Evolutionary conservation across 768 basidiomycete species (phyloP).

Genomic region (Lactarius trivialis): DNA sequence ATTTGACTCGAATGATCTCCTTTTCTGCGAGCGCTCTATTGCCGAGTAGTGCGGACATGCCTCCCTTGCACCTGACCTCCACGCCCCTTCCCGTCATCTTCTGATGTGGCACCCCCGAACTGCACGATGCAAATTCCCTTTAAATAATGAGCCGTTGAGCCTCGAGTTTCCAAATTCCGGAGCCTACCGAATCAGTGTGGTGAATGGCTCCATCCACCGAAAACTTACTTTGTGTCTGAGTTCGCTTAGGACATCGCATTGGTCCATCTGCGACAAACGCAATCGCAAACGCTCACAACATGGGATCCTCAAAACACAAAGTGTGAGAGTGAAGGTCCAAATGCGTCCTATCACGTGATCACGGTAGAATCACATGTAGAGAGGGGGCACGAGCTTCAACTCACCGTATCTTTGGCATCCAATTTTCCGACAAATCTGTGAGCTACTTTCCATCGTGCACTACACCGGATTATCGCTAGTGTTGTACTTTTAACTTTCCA

Average conservation of each 20-base stretch:
- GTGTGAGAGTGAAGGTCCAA: background rate
- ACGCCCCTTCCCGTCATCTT: slow-evolving; percentile 17
- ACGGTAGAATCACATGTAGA: slow-evolving; percentile 11
- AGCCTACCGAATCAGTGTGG: background rate
- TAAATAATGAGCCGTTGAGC: slow-evolving; percentile 10
- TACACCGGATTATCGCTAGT: background rate
- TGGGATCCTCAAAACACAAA: background rate
- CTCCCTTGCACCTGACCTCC: slow-evolving; percentile 21
- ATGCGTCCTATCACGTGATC: slow-evolving; percentile 4
- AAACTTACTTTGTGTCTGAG: background rate
- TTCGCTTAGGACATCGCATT: background rate
- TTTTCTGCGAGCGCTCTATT: slow-evolving; percentile 19
- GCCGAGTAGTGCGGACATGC: slow-evolving; percentile 16
- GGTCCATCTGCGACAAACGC: background rate
- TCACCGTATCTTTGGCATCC: background rate
- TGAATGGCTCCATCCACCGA: background rate
- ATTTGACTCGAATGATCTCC: slow-evolving; percentile 14
- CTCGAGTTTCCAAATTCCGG: background rate
- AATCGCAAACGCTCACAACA: background rate
- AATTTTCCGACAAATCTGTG: slow-evolving; percentile 2
- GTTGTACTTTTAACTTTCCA: slow-evolving; percentile 3
- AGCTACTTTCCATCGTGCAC: background rate
- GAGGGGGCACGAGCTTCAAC: background rate
- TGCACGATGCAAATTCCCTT: slow-evolving; percentile 4
- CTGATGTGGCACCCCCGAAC: slow-evolving; percentile 12